Percentiles rank a stretch among this genome's conserved stretches.
Conservation (phyloP, 1,284 basidiomycete species). For the Puccinia coronata region DNA sequence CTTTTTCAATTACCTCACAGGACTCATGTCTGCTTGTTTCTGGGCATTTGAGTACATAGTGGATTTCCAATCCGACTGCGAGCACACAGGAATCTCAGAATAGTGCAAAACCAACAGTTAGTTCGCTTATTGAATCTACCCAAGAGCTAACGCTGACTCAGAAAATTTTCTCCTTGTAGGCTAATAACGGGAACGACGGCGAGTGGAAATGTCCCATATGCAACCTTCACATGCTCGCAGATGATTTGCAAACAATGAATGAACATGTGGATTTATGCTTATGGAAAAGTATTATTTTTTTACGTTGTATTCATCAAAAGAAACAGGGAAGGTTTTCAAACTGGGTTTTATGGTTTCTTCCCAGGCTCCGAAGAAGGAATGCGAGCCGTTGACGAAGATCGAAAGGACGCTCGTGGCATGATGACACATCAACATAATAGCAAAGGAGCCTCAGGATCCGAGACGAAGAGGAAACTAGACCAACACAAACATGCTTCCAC, state of each 20-base stretch:
- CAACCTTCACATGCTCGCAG: background rate
- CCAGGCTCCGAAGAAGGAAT: constrained; percentile 19
- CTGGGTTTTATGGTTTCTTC: too few species aligned
- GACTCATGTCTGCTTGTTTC: background rate
- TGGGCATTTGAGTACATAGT: background rate
- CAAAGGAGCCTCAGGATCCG: background rate
- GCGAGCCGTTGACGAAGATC: background rate
- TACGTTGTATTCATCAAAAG: background rate
- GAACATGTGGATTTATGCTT: constrained; percentile 34
- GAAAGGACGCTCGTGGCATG: background rate
- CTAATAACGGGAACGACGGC: background rate
- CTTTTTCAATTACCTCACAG: too few species aligned
- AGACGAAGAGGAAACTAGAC: background rate
- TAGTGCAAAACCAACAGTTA: background rate
- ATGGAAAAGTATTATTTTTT: constrained; percentile 8
- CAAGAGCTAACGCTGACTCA: too few species aligned
- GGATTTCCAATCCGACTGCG: constrained; percentile 6
- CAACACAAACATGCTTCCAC: background rate
- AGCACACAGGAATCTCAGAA: background rate
- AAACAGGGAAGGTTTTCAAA: background rate
- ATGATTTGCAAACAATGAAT: constrained; percentile 12
- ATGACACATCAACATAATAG: background rate
- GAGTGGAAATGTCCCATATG: constrained; percentile 23
- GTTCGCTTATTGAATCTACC: too few species aligned
- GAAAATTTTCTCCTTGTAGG: background rate